Evolutionary conservation across 768 basidiomycete species (phyloP), one percentile per base, ranked within the genome.

Genomic region (Tricholoma sp.): DNA sequence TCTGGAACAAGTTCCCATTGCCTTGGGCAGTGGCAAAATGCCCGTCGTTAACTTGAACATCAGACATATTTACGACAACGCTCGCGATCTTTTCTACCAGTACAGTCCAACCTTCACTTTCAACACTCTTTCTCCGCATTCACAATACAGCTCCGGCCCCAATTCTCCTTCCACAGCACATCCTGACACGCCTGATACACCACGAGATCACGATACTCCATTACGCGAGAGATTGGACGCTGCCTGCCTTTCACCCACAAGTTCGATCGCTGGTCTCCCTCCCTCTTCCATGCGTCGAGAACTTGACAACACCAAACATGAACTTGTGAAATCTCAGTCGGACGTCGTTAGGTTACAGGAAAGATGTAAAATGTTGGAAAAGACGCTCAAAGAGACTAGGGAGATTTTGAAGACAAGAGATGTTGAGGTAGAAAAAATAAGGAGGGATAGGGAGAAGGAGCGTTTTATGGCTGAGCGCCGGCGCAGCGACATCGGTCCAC

Each of bases 321-420:
- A 85, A 55, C 76, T 85, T 34, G 74, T 79, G 50, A 79, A 78
- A 57, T 76, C 82, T 11, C 78, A 79, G 59, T 69, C 74, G 54
- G 82, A 87, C 50, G 73, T 81, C 18, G 68, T 77, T 29, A 80
- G 78, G 48, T 71, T 85, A 33, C 79, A 85, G 53, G 88, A 89
- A 59, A 78, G 81, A 13, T 86, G 81, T 69, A 80, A 75, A 67
- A 68, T 76, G 65, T 74, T 89, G 50, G 88, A 90, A 63, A 79
- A 74, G 62, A 76, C 83, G 15, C 71, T 90, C 56, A 80, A 76
- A 62, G 87, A 89, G 61, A 82, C 85, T 49, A 76, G 80, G 50
- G 85, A 88, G 11, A 60, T 82, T 49, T 67, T 89, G 61, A 78
- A 76, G 56, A 59, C 74, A 1, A 79, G 81, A 58, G 88, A 89